Percentiles rank a stretch among this genome's conserved stretches.
Conservation (phyloP, 352 stramenopile genomes). For the Globisporangium viniferum region DNA sequence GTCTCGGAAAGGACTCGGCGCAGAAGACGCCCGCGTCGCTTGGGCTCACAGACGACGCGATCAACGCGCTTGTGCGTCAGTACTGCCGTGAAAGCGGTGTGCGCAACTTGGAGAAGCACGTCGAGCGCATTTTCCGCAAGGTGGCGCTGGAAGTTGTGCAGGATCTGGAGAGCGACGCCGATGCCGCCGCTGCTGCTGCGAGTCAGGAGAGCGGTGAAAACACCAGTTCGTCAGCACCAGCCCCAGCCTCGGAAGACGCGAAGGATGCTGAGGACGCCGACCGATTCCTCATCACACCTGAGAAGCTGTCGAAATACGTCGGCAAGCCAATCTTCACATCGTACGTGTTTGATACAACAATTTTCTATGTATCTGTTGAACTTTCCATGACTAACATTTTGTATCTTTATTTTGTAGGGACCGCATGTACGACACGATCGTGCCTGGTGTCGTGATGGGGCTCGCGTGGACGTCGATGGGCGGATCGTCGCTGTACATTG, state of each 20-base stretch:
- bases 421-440: slow-evolving; percentile 94
- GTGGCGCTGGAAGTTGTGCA: slow-evolving; percentile 96
- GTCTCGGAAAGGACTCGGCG: slow-evolving; percentile 55
- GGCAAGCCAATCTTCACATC: slow-evolving; percentile 97
- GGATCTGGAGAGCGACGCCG: slow-evolving; percentile 50
- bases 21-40: slow-evolving; percentile 81
- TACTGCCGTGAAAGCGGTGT: slow-evolving; percentile 98
- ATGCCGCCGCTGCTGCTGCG: slow-evolving; percentile 16
- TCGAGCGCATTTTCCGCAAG: slow-evolving; percentile 98
- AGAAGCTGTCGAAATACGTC: slow-evolving; percentile 97
- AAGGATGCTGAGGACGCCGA: slow-evolving; percentile 32
- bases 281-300: slow-evolving; percentile 89
- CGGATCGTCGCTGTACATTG: slow-evolving; percentile 98
- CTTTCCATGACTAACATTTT: slow-evolving; percentile 4
- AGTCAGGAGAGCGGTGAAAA: slow-evolving; percentile 44
- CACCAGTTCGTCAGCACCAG: slow-evolving; percentile 5
- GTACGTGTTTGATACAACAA: slow-evolving; percentile 38
- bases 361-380: not conserved
- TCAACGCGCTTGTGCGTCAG: slow-evolving; percentile 83
- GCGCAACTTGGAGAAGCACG: slow-evolving; percentile 97
- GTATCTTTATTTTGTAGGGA: slow-evolving; percentile 53
- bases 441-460: slow-evolving; percentile 97
- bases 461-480: slow-evolving; percentile 99
- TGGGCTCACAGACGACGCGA: slow-evolving; percentile 91
- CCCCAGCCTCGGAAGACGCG: slow-evolving; percentile 3